Base-by-base conservation (phyloP, 495 filamentous ascomycete species). In the Penicillium paradoxum region DNA sequence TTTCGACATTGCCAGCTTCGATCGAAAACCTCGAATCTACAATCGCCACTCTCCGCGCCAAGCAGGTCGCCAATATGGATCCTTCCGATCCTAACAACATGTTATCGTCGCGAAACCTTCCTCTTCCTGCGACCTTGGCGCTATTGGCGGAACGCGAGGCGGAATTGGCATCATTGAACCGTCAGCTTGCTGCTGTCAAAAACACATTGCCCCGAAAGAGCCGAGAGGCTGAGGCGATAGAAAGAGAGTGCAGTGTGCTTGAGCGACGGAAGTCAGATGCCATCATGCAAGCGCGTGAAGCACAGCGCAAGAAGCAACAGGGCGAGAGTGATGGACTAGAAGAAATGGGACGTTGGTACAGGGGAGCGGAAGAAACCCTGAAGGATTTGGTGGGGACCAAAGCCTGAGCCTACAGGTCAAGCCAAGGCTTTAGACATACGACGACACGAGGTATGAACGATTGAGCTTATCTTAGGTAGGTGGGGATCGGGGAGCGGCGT, bases 271-370 rank as follows among this genome's bases (percentile, higher is more conserved):
- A 83, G 69, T 72, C 79, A 37, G 84, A 83, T 32, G 82, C 80
- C 42, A 78, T 82, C 47, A 70, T 77, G 38, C 84, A 87, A 42
- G 92, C 90, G 15, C 81, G 76, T 51, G 91, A 98, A 64, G 91
- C 91, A 4, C 79, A 82, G 60, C 77, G 86, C 59, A 85, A 88
- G 68, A 89, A 86, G 67, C 86, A 89, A 60, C 77, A 83, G 30
- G 83, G 84, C 0, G 79, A 85, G 25, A 85, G 82, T 46, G 89
- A 93, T 66, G 89, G 92, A 48, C 66, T 95, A 19, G 89, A 95
- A 63, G 85, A 89, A 68, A 80, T 81, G 67, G 91, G 88, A 14
- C 73, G 89, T 60, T 96, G 91, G 91, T 86, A 86, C 62, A 81
- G 81, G 54, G 84, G 85, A 25, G 81, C 84, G 1, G 88, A 91